A percentile compares a stretch with the other conserved stretches of the same genome.
phyloP scores from a whole-genome alignment of 441 rosid species.

The Omphalea diandra region DNA sequence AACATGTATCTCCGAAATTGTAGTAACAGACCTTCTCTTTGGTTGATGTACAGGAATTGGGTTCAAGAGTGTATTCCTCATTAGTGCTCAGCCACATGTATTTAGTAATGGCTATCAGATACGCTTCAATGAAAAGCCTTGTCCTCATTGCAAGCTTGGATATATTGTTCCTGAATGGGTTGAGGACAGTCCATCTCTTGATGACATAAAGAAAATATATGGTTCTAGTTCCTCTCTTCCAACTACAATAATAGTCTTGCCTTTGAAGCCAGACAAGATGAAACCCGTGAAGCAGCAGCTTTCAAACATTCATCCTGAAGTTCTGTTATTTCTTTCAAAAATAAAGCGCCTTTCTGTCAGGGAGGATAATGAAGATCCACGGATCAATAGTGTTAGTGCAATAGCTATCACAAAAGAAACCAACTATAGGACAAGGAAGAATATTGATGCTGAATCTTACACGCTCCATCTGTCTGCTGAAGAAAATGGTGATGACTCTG shows the following conservation, averaged over 20 bases:
- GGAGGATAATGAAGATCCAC: conserved; percentile 50
- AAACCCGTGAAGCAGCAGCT: conserved; percentile 65
- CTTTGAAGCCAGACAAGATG: conserved; percentile 63
- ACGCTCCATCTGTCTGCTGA: conserved; percentile 52
- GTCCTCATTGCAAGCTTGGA: conserved; percentile 59
- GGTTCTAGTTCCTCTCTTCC: conserved; percentile 50
- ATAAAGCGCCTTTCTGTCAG: conserved; percentile 60
- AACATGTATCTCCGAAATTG: neutral
- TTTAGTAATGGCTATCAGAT: conserved; percentile 78
- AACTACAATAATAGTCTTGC: conserved; percentile 57
- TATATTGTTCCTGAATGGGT: conserved; percentile 88
- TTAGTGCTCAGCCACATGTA: conserved; percentile 55
- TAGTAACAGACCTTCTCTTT: neutral
- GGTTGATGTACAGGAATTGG: conserved; percentile 53
- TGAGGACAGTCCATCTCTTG: conserved; percentile 46
- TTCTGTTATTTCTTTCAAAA: conserved; percentile 59
- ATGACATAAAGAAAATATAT: conserved; percentile 46
- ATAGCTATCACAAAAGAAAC: conserved; percentile 63
- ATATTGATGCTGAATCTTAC: conserved; percentile 67
- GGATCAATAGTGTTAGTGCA: conserved; percentile 36
- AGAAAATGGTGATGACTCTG: conserved; percentile 23
- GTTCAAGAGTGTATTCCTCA: conserved; percentile 76
- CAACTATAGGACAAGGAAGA: conserved; percentile 50
- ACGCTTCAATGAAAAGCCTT: conserved; percentile 58
- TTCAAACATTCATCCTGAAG: conserved; percentile 50